These are phyloP conservation scores for Malassezia pachydermatis DNA, from an alignment of 1,284 basidiomycete species.

Conservation along the genomic window DNA sequence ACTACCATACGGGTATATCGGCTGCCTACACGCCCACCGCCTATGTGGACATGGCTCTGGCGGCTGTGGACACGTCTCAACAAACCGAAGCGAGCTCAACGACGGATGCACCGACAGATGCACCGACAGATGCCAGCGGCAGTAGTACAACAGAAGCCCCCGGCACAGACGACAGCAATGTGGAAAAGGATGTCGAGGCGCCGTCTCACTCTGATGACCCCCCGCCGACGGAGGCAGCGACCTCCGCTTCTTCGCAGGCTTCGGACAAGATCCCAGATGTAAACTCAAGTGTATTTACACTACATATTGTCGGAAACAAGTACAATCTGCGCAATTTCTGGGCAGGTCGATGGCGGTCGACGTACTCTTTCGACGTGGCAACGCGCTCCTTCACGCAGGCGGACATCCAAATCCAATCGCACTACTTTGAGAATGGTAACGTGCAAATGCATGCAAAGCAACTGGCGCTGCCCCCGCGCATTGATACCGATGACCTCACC, in stretches of 20 bases:
- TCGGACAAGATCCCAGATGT: too few species aligned
- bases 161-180: too few species aligned
- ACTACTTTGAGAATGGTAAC: conserved; percentile 48
- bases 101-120: neutral
- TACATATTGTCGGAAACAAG: conserved; percentile 40
- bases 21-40: conserved; percentile 24
- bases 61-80: neutral
- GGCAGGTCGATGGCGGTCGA: conserved; percentile 39
- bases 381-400: conserved; percentile 7
- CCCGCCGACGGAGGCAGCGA: neutral
- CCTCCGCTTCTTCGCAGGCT: neutral
- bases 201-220: neutral
- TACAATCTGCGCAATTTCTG: conserved; percentile 47
- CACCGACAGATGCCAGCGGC: conserved; percentile 3
- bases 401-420: conserved; percentile 29
- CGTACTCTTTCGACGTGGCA: conserved; percentile 25
- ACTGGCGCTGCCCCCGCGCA: conserved; percentile 16
- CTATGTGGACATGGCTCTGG: neutral
- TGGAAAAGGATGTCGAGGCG: neutral
- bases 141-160: conserved; percentile 8
- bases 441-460: conserved; percentile 33
- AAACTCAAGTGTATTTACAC: conserved; percentile 5
- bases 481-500: neutral
- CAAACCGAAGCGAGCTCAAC: neutral
- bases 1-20: conserved; percentile 36